Conservation (phyloP, 768 basidiomycete genomes). For the Candolleomyces aberdarensis region DNA sequence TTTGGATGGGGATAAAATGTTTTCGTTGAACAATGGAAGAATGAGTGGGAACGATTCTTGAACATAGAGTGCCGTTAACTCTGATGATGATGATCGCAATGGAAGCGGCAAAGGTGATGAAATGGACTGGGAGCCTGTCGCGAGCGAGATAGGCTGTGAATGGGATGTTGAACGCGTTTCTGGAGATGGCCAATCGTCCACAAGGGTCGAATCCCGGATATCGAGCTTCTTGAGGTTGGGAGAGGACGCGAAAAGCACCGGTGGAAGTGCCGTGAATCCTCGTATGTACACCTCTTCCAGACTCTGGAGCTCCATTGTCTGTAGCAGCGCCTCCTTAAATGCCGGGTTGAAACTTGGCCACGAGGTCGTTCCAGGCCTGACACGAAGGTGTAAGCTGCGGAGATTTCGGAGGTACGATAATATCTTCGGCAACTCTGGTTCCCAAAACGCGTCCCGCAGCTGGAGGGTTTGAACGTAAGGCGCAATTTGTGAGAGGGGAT, state of each 20-base stretch:
- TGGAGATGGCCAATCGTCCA: background rate
- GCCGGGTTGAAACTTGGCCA: background rate
- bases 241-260: background rate
- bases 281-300: background rate
- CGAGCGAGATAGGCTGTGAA: too few species aligned
- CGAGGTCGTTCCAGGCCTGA: slow-evolving; percentile 2
- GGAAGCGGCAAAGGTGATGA: background rate
- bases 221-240: background rate
- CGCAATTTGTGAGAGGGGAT: background rate
- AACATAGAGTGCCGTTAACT: background rate
- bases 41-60: background rate
- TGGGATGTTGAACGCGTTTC: too few species aligned
- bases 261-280: background rate
- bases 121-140: too few species aligned
- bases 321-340: background rate
- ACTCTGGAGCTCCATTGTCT: background rate
- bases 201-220: background rate
- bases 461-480: background rate
- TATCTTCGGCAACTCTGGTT: slow-evolving; percentile 5
- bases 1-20: background rate
- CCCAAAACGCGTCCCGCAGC: slow-evolving; percentile 1
- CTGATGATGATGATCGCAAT: background rate
- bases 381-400: slow-evolving; percentile 1
- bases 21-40: background rate
- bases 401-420: slow-evolving; percentile 4